Conservation (phyloP, 2,329 filamentous ascomycete species). For the Escovopsis weberi region DNA sequence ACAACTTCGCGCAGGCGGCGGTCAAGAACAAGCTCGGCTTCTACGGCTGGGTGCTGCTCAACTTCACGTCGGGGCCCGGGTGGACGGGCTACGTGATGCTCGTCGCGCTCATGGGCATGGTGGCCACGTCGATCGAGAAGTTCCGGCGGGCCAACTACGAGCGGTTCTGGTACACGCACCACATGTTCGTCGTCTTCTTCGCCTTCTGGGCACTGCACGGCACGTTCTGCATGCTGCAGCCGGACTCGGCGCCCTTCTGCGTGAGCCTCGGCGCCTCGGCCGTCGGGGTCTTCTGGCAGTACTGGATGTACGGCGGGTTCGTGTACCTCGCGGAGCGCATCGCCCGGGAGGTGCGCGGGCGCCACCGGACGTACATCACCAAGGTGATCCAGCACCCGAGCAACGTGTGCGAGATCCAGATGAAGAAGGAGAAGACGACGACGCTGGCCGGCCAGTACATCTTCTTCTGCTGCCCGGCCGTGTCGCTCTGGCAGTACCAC, state of each 20-base stretch:
- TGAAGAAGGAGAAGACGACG: constrained; percentile 79
- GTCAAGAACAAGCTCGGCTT: constrained; percentile 63
- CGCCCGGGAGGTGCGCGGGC: constrained; percentile 62
- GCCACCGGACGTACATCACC: constrained; percentile 73
- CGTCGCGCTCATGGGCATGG: constrained; percentile 63
- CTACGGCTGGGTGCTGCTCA: constrained; percentile 62
- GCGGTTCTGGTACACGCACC: constrained; percentile 83
- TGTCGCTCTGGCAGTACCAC: constrained; percentile 80
- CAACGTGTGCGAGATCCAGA: constrained; percentile 81
- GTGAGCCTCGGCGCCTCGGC: constrained; percentile 48
- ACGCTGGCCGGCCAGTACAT: constrained; percentile 76
- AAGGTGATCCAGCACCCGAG: constrained; percentile 84
- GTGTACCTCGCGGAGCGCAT: constrained; percentile 68
- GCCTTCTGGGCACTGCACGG: constrained; percentile 85
- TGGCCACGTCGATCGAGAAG: constrained; percentile 63
- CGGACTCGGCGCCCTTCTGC: constrained; percentile 68
- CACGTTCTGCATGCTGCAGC: constrained; percentile 81
- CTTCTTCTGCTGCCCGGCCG: constrained; percentile 74
- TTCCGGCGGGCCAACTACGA: constrained; percentile 70
- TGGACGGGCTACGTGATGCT: constrained; percentile 84
- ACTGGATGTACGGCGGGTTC: constrained; percentile 76
- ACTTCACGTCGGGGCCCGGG: constrained; percentile 65
- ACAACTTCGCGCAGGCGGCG: constrained; percentile 68
- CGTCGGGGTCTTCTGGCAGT: constrained; percentile 75
- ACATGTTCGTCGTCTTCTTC: constrained; percentile 80